phyloP scores from a whole-genome alignment of 768 basidiomycete species.

The Hypsizygus marmoreus region DNA sequence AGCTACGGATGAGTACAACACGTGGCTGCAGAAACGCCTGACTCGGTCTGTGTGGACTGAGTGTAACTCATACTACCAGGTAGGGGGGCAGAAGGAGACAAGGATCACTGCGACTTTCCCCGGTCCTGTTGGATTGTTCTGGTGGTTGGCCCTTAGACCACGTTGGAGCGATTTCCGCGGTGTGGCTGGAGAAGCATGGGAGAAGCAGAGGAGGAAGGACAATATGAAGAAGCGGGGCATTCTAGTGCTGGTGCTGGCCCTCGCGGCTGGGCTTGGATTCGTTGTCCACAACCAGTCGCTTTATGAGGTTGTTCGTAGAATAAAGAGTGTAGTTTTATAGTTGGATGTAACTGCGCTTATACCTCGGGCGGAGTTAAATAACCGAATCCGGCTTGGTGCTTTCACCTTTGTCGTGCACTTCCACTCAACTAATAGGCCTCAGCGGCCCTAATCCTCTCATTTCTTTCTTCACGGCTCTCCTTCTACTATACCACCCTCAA shows the following conservation, averaged over 20 bases:
- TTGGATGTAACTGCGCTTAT: constrained; percentile 3
- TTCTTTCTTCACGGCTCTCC: constrained; percentile 25
- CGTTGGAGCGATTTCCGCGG: constrained; percentile 45
- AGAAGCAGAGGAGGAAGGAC: constrained; percentile 25
- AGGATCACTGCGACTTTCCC: constrained; percentile 55
- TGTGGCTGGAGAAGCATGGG: constrained; percentile 43
- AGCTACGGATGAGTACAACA: constrained; percentile 52
- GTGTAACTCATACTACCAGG: constrained; percentile 56
- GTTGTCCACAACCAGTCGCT: constrained; percentile 10
- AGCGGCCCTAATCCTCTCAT: constrained; percentile 27
- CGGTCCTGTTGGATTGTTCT: constrained; percentile 51
- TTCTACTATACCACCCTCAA: constrained; percentile 31
- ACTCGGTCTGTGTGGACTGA: constrained; percentile 51
- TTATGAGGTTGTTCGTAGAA: constrained; percentile 6
- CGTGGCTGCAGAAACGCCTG: constrained; percentile 50
- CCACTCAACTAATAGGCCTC: constrained; percentile 31
- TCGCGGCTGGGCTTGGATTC: constrained; percentile 21
- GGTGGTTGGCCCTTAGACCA: constrained; percentile 49
- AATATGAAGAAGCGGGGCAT: constrained; percentile 23
- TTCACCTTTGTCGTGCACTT: constrained; percentile 21
- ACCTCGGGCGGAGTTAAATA: constrained; percentile 23
- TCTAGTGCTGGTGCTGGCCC: constrained; percentile 21
- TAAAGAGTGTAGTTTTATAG: constrained; percentile 14
- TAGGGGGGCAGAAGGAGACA: constrained; percentile 34
- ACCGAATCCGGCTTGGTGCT: constrained; percentile 16